These are phyloP conservation scores for Mycosphaerella arachidis DNA, from an alignment of 2,329 filamentous ascomycete genomes.

Conservation along the genomic window DNA sequence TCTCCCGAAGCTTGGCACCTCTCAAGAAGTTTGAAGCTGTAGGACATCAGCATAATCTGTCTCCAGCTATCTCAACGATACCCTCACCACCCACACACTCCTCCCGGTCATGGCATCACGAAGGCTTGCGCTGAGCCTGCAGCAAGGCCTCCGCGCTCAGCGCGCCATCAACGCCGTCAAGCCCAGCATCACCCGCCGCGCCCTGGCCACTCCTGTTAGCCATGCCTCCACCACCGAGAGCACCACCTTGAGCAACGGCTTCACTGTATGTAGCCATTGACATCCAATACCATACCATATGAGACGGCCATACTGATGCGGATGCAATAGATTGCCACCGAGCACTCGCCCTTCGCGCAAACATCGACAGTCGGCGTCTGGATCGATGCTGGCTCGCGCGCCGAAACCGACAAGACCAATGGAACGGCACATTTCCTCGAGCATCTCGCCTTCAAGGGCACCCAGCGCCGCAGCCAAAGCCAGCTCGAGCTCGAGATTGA, in stretches of 20 bases:
- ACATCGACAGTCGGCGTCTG: slow-evolving; percentile 97
- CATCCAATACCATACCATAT: neutral
- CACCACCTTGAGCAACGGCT: slow-evolving; percentile 93
- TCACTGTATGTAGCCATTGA: slow-evolving; percentile 65
- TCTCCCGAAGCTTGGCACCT: slow-evolving; percentile 3
- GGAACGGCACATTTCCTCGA: slow-evolving; percentile 99
- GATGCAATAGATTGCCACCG: slow-evolving; percentile 75
- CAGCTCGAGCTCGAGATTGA: slow-evolving; percentile 99
- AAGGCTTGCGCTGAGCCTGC: slow-evolving; percentile 92
- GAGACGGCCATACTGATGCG: slow-evolving; percentile 14
- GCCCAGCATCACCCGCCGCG: slow-evolving; percentile 62
- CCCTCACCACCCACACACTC: slow-evolving; percentile 29
- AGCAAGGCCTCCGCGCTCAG: slow-evolving; percentile 83
- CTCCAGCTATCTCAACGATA: slow-evolving; percentile 34
- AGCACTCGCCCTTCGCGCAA: slow-evolving; percentile 97
- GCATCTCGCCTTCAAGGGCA: slow-evolving; percentile 99
- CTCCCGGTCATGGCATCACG: slow-evolving; percentile 76
- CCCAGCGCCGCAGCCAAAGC: slow-evolving; percentile 87
- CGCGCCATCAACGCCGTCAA: slow-evolving; percentile 72
- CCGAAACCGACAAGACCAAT: slow-evolving; percentile 97
- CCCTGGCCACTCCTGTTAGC: slow-evolving; percentile 75
- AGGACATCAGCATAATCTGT: neutral
- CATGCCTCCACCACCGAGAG: slow-evolving; percentile 81
- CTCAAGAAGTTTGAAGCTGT: neutral
- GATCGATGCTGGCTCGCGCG: slow-evolving; percentile 97